These are phyloP conservation scores for Chlorencoelia australis DNA, from an alignment of 2,329 filamentous ascomycete species.

Conservation along the genomic window DNA sequence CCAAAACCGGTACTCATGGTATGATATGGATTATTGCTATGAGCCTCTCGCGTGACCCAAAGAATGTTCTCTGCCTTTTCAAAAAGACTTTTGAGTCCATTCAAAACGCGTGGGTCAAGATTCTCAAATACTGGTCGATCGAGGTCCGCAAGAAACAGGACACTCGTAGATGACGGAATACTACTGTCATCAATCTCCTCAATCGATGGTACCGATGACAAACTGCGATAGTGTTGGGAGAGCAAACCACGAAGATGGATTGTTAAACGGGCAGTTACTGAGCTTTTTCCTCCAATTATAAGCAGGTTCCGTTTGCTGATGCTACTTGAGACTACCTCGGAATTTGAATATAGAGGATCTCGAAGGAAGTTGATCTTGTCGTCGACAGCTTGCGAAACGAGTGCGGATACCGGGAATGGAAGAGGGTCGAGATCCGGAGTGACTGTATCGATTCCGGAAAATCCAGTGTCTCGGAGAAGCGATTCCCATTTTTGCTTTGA, in stretches of 20 bases:
- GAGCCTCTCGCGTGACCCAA: conserved; percentile 10
- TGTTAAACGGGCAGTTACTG: too few relatives aligned
- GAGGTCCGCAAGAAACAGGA: conserved; percentile 19
- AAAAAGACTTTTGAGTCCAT: conserved; percentile 7
- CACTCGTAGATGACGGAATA: too few relatives aligned
- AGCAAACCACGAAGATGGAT: too few relatives aligned
- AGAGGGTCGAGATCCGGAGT: conserved; percentile 3
- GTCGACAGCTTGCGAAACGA: conserved; percentile 7
- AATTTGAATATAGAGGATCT: conserved; percentile 3
- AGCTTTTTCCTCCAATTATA: too few relatives aligned
- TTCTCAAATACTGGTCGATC: conserved; percentile 23
- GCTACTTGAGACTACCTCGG: too few relatives aligned
- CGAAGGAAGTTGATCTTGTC: conserved; percentile 2
- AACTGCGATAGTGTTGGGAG: too few relatives aligned
- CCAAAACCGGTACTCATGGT: conserved; percentile 11
- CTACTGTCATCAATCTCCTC: too few relatives aligned
- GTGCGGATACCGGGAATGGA: neutral
- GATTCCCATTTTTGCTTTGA: conserved; percentile 14
- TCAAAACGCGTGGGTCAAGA: conserved; percentile 8
- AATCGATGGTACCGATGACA: too few relatives aligned
- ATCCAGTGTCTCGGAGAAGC: conserved; percentile 19
- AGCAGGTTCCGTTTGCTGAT: too few relatives aligned
- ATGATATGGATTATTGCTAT: conserved; percentile 7
- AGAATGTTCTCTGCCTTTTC: conserved; percentile 5
- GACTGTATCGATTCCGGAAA: conserved; percentile 20